Evolutionary conservation across 2,329 filamentous ascomycete genomes (phyloP).

Genomic region (Chalaropsis thielavioides): DNA sequence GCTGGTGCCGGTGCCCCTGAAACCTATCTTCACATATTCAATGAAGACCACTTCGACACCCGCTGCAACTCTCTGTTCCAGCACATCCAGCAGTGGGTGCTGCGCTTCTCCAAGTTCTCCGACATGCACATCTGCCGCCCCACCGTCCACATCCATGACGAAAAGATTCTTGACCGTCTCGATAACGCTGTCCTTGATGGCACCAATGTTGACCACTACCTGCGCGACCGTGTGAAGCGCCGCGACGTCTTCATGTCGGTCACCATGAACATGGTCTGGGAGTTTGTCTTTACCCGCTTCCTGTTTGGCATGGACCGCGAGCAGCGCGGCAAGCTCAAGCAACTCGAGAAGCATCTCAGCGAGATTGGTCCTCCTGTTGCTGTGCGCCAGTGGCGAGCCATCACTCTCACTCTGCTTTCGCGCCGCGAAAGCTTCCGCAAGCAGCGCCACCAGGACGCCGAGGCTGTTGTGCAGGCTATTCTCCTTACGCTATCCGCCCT

Average conservation of each 20-base stretch:
- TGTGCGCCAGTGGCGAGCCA: slow-evolving; percentile 95
- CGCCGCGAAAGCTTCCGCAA: slow-evolving; percentile 64
- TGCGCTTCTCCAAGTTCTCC: slow-evolving; percentile 95
- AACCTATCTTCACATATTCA: slow-evolving; percentile 62
- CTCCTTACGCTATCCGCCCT: slow-evolving; percentile 71
- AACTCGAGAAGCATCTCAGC: slow-evolving; percentile 75
- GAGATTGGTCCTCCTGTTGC: slow-evolving; percentile 78
- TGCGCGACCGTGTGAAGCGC: slow-evolving; percentile 73
- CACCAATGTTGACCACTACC: slow-evolving; percentile 76
- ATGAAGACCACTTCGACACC: slow-evolving; percentile 91
- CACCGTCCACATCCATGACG: slow-evolving; percentile 72
- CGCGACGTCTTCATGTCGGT: slow-evolving; percentile 97
- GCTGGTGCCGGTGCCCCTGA: slow-evolving; percentile 29
- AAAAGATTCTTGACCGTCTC: slow-evolving; percentile 84
- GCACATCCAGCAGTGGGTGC: slow-evolving; percentile 93
- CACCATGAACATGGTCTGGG: slow-evolving; percentile 98
- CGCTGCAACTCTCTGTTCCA: slow-evolving; percentile 90
- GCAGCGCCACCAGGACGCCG: slow-evolving; percentile 78
- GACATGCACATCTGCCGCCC: slow-evolving; percentile 77
- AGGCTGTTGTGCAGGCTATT: slow-evolving; percentile 79
- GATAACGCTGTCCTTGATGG: slow-evolving; percentile 92
- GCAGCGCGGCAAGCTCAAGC: slow-evolving; percentile 93
- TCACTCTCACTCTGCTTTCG: slow-evolving; percentile 78
- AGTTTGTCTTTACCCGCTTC: slow-evolving; percentile 95
- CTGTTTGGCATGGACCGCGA: slow-evolving; percentile 97